Percentiles rank a stretch among this genome's conserved stretches.
These are phyloP conservation scores for Hymenoscyphus fraxineus DNA, from an alignment of 2,329 filamentous ascomycete species.

Conservation along the genomic window DNA sequence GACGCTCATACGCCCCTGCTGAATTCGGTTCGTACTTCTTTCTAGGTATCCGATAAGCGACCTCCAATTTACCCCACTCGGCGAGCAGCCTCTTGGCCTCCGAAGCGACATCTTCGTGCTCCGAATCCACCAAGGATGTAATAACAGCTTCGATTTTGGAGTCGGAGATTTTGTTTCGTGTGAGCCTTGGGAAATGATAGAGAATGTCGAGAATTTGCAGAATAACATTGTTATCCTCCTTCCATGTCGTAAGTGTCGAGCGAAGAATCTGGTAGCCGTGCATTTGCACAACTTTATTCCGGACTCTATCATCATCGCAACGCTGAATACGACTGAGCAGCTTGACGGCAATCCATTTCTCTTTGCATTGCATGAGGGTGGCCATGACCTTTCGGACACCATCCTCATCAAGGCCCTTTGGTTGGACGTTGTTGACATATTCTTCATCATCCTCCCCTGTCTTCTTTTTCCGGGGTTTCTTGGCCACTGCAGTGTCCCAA, in stretches of 20 bases:
- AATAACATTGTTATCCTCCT: conserved; percentile 85
- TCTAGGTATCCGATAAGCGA: conserved; percentile 88
- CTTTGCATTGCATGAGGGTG: conserved; percentile 93
- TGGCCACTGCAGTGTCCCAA: conserved; percentile 87
- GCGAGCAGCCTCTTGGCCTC: conserved; percentile 70
- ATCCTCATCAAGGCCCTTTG: conserved; percentile 73
- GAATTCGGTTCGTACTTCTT: conserved; percentile 76
- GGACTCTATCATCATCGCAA: conserved; percentile 80
- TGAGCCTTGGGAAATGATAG: conserved; percentile 82
- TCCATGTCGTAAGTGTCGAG: conserved; percentile 77
- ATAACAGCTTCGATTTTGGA: conserved; percentile 89
- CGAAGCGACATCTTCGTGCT: conserved; percentile 70
- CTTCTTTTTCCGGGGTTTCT: conserved; percentile 91
- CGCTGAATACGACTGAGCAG: conserved; percentile 83
- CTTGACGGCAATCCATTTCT: conserved; percentile 99
- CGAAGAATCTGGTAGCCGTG: conserved; percentile 96
- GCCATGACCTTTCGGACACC: conserved; percentile 95
- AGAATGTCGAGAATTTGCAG: conserved; percentile 87
- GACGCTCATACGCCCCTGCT: conserved; percentile 54
- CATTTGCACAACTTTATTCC: conserved; percentile 88
- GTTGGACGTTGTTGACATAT: conserved; percentile 85
- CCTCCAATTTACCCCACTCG: conserved; percentile 83
- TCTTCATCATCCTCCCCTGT: conserved; percentile 88
- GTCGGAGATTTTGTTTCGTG: conserved; percentile 94
- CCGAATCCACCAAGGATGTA: conserved; percentile 60